A percentile compares a stretch with the other conserved stretches of the same genome.
These are phyloP conservation scores for Neostapfia colusana DNA, from an alignment of 176 grass and related monocot genomes.

Conservation along the genomic window DNA sequence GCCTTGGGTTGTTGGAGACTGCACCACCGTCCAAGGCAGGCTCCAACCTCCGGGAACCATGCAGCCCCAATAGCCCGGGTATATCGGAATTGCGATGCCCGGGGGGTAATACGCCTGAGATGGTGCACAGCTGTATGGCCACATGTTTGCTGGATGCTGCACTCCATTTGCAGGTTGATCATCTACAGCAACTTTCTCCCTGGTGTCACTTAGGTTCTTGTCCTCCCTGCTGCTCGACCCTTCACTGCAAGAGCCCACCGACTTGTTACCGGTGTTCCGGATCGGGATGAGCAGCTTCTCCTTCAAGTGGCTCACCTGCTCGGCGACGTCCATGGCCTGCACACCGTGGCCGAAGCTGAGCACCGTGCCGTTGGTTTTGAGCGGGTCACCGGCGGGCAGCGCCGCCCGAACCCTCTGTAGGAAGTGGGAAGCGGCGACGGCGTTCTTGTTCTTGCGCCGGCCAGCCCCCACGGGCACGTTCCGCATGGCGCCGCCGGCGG, in stretches of 20 bases:
- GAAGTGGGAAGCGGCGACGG: slow-evolving; percentile 45
- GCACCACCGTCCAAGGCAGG: slow-evolving; percentile 48
- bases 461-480: slow-evolving; percentile 88
- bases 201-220: neutral
- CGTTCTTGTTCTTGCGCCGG: slow-evolving; percentile 75
- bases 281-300: neutral
- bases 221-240: slow-evolving; percentile 45
- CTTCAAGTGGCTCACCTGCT: slow-evolving; percentile 12
- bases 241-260: slow-evolving; percentile 24
- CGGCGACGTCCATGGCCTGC: neutral
- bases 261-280: neutral
- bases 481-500: slow-evolving; percentile 82
- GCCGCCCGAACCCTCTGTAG: slow-evolving; percentile 36
- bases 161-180: neutral
- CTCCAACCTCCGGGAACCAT: slow-evolving; percentile 50
- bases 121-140: slow-evolving; percentile 48
- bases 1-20: neutral
- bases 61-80: slow-evolving; percentile 70
- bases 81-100: slow-evolving; percentile 64
- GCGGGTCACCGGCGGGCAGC: neutral
- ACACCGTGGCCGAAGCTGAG: slow-evolving; percentile 55
- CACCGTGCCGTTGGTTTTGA: slow-evolving; percentile 39
- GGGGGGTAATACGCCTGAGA: slow-evolving; percentile 47
- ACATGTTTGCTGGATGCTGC: slow-evolving; percentile 33
- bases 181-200: neutral